Evolutionary conservation across 1,284 basidiomycete genomes (phyloP).

Genomic region (Xanthoconium separans): DNA sequence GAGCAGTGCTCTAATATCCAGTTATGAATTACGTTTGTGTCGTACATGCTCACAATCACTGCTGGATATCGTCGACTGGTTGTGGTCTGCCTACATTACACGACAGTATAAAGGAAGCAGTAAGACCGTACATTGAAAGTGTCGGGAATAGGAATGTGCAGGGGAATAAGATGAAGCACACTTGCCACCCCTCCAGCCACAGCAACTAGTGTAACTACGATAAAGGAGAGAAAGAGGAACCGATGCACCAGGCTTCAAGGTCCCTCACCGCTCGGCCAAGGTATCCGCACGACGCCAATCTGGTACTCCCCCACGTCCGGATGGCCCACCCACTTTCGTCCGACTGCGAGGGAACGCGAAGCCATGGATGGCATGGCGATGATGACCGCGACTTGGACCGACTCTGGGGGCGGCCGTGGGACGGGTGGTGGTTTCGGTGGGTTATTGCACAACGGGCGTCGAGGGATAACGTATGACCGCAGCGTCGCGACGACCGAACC

Average conservation of each 20-base stretch:
- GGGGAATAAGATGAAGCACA: too few species aligned
- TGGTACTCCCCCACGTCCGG: conserved; percentile 26
- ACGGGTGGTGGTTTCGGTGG: conserved; percentile 8
- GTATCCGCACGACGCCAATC: conserved; percentile 31
- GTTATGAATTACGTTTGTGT: conserved; percentile 3
- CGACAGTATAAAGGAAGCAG: background rate
- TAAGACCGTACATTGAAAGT: background rate
- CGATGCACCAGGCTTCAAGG: background rate
- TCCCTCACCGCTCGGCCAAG: conserved; percentile 24
- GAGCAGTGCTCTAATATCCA: conserved; percentile 17
- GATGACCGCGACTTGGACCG: conserved; percentile 33
- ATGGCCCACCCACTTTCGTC: conserved; percentile 9
- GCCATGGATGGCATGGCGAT: conserved; percentile 31
- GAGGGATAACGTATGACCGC: conserved; percentile 5
- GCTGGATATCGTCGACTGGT: background rate
- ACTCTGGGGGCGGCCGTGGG: conserved; percentile 14
- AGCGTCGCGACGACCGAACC: conserved; percentile 34
- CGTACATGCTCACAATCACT: conserved; percentile 2
- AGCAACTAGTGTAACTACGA: background rate
- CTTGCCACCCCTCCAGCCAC: too few species aligned
- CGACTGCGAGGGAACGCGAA: background rate
- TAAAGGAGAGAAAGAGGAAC: background rate
- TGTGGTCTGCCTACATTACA: conserved; percentile 5
- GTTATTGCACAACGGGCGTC: background rate
- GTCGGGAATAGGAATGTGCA: background rate